A percentile compares a stretch with the other conserved stretches of the same genome.
These are phyloP conservation scores for Cercospora zeina DNA, from an alignment of 2,329 filamentous ascomycete genomes.

Conservation along the genomic window DNA sequence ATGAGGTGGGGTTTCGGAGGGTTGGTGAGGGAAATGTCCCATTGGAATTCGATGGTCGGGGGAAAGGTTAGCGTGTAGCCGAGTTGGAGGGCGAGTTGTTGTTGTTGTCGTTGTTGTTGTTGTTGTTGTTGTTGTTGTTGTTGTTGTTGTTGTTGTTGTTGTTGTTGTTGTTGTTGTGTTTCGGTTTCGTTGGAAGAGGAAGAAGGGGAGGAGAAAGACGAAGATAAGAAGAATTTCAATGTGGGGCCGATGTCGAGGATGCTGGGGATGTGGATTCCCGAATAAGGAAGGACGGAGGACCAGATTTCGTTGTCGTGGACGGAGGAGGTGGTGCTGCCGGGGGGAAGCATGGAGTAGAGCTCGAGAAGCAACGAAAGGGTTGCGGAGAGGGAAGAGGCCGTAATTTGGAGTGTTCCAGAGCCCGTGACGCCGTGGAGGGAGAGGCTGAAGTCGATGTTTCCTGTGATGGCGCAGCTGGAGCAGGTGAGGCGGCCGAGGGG, in stretches of 20 bases:
- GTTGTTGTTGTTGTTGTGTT: not conserved
- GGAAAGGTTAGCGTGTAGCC: constrained; percentile 16
- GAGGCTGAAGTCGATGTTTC: constrained; percentile 13
- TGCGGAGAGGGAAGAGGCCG: not conserved
- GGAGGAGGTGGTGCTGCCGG: not conserved
- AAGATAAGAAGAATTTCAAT: constrained; percentile 17
- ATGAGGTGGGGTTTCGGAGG: constrained; percentile 1
- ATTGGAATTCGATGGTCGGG: constrained; percentile 5
- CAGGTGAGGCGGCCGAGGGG: constrained; percentile 17
- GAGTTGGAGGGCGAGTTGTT: constrained; percentile 11
- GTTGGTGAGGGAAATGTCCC: constrained; percentile 1
- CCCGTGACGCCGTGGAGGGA: constrained; percentile 13
- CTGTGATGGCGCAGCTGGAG: constrained; percentile 14
- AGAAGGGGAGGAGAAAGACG: not conserved
- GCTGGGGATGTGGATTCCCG: constrained; percentile 20
- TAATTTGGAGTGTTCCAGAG: not conserved
- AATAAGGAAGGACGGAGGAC: constrained; percentile 9
- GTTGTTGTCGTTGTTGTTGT: not conserved
- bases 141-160: not conserved
- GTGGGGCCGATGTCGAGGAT: constrained; percentile 20
- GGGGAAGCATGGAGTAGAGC: constrained; percentile 1
- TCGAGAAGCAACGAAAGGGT: constrained; percentile 5
- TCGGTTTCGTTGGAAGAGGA: too few species aligned
- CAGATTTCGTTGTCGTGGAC: constrained; percentile 16
- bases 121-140: not conserved